Base-by-base conservation (phyloP, 2,329 filamentous ascomycete species). In the Colletotrichum tropicale region DNA sequence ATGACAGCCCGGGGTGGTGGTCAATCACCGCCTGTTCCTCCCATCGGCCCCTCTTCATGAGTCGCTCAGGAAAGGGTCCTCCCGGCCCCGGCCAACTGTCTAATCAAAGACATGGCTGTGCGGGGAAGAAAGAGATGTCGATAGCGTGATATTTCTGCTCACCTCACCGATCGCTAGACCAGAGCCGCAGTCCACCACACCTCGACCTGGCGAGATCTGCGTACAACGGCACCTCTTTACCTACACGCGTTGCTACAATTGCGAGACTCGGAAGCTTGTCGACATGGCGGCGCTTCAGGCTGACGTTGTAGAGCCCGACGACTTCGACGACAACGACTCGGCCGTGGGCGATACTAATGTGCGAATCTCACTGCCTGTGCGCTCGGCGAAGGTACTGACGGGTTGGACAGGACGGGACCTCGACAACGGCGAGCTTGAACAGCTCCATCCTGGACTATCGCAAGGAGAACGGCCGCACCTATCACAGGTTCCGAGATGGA, bases 371-470 rank as follows among this genome's bases (percentile, higher is more conserved):
- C 32, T 13, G 12, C 32, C 6, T 15, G 32, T 5, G 18, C 6
- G 8, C 6, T 7, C 7, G 9, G 8, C 7, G 9, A 36, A 13
- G 2, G 4, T 26, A 18, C 34, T 76, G 58, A 76, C 60, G 8
- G 1, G 8, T 9, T 15, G 2, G 9, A 9, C 48, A 77, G 76
- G 70, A 70, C 2, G 43, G 15, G 5, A 48, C 70, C 3, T 28
- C 58, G 13, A 82, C 82, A n/a, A 83, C 82, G 0, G 80, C 79
- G 0, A 85, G 83, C 8, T 75, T 85, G 26, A 77, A 77, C 21
- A 84, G 84, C 4, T 86, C 84, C 38, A 85, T 77, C 6, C 66
- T 77, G 5, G 36, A 77, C 38, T 77, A 77, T 32, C 66, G 75
- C 10, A 71, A 71, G n/a, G 76, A 77, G 28, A 77, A 77, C 13